Evolutionary conservation across 2,329 filamentous ascomycete species (phyloP), one percentile per base, ranked within the genome.

Genomic region (Aureobasidium sp.): DNA sequence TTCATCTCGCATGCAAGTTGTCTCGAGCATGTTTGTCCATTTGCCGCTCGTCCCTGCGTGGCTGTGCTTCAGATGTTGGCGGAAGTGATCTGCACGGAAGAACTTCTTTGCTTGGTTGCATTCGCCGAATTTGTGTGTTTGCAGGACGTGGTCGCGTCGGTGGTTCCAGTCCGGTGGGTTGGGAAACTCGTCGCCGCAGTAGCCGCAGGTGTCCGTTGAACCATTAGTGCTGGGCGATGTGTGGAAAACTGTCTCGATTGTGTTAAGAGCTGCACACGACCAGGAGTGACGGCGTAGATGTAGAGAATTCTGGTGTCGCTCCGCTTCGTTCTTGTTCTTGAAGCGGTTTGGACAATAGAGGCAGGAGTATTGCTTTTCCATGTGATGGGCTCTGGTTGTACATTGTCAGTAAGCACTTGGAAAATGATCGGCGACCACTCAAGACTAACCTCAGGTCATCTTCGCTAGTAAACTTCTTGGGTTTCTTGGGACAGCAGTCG

Each of bases 61-160:
- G 73, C 91, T 97, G 74, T 99, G 94, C 79, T 97, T 99, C 62
- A 99, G 80, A 76, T 99, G 94, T 75, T 99, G 94, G 63, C 94
- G 86, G 80, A 99, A 99, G 74, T 99, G 94, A 74, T 99, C 94
- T 36, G 94, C 94, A 41, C 94, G 85, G 78, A 89, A 99, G 74
- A 99, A 99, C 74, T 97, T 97, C 80, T 99, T 99, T 67, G 89
- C 89, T 70, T 94, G 91, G 74, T 99, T 99, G 82, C 94, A 99
- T 77, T 97, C 94, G 65, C 91, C 86, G 73, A 96, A 99, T 73
- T 99, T 99, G 79, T 99, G 94, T 65, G 91, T 84, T 68, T 90
- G 87, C 70, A 91, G 92, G 60, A 99, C 78, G 77, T 99, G 94
- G 61, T 89, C 87, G 59, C 92, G 85, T 62, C 94, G 86, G 64